Conservation (phyloP, 176 grass and related monocot species). For the Cocos nucifera region DNA sequence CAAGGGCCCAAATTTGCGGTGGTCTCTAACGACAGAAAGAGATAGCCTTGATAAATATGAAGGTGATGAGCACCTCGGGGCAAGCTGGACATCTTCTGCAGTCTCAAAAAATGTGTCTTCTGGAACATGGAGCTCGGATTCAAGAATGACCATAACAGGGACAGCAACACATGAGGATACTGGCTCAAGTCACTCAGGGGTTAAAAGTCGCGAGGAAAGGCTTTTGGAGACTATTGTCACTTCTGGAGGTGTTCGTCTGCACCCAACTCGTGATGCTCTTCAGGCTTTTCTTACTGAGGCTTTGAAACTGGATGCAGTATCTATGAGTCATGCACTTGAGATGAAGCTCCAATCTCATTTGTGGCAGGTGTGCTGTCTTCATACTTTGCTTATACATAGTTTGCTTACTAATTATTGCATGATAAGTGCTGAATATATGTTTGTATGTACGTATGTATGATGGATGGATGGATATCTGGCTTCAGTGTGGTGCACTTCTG, state of each 20-base stretch:
- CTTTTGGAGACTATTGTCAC: slow-evolving; percentile 92
- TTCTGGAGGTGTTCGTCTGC: slow-evolving; percentile 73
- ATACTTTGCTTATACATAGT: too few species aligned
- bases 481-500: too few species aligned
- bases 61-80: slow-evolving; percentile 52
- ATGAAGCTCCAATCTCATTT: slow-evolving; percentile 81
- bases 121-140: slow-evolving; percentile 54
- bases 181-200: slow-evolving; percentile 43
- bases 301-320: slow-evolving; percentile 74
- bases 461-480: too few species aligned
- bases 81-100: slow-evolving; percentile 38
- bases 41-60: slow-evolving; percentile 59
- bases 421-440: too few species aligned
- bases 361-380: slow-evolving; percentile 60
- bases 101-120: slow-evolving; percentile 45
- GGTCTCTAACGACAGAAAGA: slow-evolving; percentile 78
- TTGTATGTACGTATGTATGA: too few species aligned
- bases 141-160: slow-evolving; percentile 25
- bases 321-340: slow-evolving; percentile 73
- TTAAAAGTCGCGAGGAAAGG: slow-evolving; percentile 72
- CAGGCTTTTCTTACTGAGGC: slow-evolving; percentile 68
- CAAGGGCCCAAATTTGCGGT: slow-evolving; percentile 67
- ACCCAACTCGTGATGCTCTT: slow-evolving; percentile 90
- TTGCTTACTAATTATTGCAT: too few species aligned
- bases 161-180: slow-evolving; percentile 40